Evolutionary conservation across 2,329 filamentous ascomycete species (phyloP).

Genomic region (Pezicula rhizophila): DNA sequence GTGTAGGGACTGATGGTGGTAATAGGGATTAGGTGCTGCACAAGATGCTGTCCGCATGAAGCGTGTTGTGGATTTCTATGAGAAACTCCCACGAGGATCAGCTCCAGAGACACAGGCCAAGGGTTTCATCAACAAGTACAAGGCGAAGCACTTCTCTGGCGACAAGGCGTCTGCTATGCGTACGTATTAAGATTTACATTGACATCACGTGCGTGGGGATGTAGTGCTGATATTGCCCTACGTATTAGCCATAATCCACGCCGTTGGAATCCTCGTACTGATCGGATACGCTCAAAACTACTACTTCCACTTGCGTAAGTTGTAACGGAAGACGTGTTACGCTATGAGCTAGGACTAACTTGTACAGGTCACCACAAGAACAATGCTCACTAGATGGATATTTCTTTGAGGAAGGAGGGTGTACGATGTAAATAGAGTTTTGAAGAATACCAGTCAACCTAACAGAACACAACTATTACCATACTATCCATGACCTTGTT

Average conservation of each 20-base stretch:
- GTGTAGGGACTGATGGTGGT: constrained; percentile 30
- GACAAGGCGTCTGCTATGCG: constrained; percentile 85
- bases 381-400: constrained; percentile 80
- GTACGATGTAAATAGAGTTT: constrained; percentile 26
- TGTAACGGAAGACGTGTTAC: neutral
- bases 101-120: constrained; percentile 78
- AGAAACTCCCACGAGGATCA: constrained; percentile 89
- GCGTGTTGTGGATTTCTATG: constrained; percentile 97
- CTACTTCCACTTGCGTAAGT: constrained; percentile 99
- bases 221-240: constrained; percentile 16
- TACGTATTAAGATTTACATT: constrained; percentile 44
- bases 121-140: constrained; percentile 83
- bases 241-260: constrained; percentile 74
- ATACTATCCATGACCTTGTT: neutral
- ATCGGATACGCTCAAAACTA: constrained; percentile 97
- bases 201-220: constrained; percentile 7
- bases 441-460: constrained; percentile 15
- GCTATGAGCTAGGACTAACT: constrained; percentile 15
- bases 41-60: constrained; percentile 97
- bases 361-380: constrained; percentile 96
- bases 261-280: constrained; percentile 68
- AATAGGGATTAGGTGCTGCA: constrained; percentile 85
- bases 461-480: neutral
- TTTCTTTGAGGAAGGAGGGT: constrained; percentile 1
- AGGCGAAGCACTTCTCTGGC: constrained; percentile 79